Base-by-base conservation (phyloP, 2,329 filamentous ascomycete species). In the Cytospora leucostoma region DNA sequence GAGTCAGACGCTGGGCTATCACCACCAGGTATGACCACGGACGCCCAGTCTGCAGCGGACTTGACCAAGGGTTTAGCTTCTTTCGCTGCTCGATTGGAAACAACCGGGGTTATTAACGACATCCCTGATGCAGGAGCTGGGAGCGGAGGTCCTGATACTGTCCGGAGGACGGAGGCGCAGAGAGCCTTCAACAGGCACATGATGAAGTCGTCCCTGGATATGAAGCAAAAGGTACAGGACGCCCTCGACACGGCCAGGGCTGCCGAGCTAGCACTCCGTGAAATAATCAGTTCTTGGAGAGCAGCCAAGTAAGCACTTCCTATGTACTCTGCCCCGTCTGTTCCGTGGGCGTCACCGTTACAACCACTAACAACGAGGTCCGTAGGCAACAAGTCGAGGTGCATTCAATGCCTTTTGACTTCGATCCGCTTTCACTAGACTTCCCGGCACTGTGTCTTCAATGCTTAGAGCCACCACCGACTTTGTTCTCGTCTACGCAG, bases 391-490 rank as follows among this genome's bases (percentile, higher is more conserved):
- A 85, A 54, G 78, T 86, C 56, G 81, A 86, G 65, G 78, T 81
- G 67, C 77, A 78, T 58, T 83, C 83, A 10, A 78, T 80, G 68
- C 85, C 86, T 3, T 88, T 89, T 70, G 90, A 94, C 68, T 96
- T 97, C 76, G 91, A 97, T 68, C 90, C 94, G 38, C 85, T 93
- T 65, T 83, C 90, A 6, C 86, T 96, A 73, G 92, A 92, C 65
- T 97, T 97, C 71, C 92, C 93, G 7, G 88, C 90, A 7, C 83
- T 98, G 49, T 92, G 89, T 40, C 84, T 97, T 12, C 91, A 90
- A 67, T 89, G 94, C 68, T 85, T 98, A 1, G 86, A 90, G 40
- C 83, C 91, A 11, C 92, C 93, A 3, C 88, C 91, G 4, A 95
- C 92, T 0, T 81, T 97, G 7, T 94, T 93, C 77, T 90, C 91